Evolutionary conservation across 1,139 yeast genomes (phyloP).

Genomic region (Candida labiduridarum): DNA sequence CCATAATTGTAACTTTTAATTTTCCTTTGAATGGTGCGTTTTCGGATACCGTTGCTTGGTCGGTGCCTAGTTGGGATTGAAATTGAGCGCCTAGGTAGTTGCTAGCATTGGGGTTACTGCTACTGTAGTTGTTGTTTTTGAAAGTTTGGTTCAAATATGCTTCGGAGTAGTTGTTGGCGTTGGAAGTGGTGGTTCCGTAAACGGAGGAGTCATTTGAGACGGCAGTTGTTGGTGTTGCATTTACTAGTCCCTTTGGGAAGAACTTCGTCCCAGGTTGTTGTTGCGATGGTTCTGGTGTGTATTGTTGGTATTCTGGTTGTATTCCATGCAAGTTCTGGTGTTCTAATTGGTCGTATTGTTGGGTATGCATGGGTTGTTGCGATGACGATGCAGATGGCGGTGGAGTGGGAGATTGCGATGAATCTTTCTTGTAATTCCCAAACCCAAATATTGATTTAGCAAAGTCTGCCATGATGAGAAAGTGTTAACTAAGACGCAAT

Average conservation of each 20-base stretch:
- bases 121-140: conserved; percentile 17
- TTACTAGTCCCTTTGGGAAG: conserved; percentile 38
- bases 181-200: conserved; percentile 61
- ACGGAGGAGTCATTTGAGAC: conserved; percentile 62
- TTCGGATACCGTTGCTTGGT: conserved; percentile 14
- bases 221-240: conserved; percentile 64
- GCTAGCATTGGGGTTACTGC: conserved; percentile 11
- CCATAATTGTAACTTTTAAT: conserved; percentile 75
- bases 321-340: not conserved
- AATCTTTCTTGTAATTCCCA: conserved; percentile 46
- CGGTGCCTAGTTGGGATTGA: conserved; percentile 10
- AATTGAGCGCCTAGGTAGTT: conserved; percentile 8
- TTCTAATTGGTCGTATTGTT: not conserved
- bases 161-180: conserved; percentile 21
- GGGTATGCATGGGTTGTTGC: conserved; percentile 8
- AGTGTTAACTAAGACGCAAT: not conserved
- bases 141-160: conserved; percentile 30
- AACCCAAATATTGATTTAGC: conserved; percentile 64
- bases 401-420: conserved; percentile 15
- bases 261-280: conserved; percentile 25
- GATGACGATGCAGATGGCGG: conserved; percentile 12
- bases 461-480: conserved; percentile 56
- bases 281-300: conserved; percentile 5
- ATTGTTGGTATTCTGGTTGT: conserved; percentile 10
- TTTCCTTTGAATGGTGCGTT: conserved; percentile 65